Conservation (phyloP, 2,329 filamentous ascomycete species). For the Bipolaris victoriae region DNA sequence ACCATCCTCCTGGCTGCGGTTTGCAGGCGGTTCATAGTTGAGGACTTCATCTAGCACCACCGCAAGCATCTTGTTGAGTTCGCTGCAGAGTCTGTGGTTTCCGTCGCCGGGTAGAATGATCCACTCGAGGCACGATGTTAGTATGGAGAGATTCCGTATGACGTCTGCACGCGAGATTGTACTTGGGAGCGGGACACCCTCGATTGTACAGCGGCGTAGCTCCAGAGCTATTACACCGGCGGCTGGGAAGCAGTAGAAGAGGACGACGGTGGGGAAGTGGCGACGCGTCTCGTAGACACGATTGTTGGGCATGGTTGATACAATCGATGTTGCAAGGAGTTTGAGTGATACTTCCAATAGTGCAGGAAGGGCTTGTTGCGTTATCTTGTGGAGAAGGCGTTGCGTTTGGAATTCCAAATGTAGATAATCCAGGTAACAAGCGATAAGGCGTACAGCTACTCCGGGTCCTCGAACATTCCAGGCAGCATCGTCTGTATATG, state of each 20-base stretch:
- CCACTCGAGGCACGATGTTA: conserved; percentile 46
- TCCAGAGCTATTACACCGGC: conserved; percentile 45
- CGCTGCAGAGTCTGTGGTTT: conserved; percentile 45
- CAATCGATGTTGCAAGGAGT: conserved; percentile 39
- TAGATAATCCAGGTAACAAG: conserved; percentile 44
- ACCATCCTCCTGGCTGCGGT: conserved; percentile 21
- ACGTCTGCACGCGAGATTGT: conserved; percentile 44
- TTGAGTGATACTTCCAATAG: conserved; percentile 44
- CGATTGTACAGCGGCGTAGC: conserved; percentile 42
- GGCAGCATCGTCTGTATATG: conserved; percentile 40
- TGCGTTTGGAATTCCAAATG: conserved; percentile 45
- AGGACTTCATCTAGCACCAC: conserved; percentile 45
- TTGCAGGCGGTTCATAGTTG: conserved; percentile 41
- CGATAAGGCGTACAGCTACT: conserved; percentile 36
- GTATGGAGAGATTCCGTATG: conserved; percentile 45
- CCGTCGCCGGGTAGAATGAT: conserved; percentile 43
- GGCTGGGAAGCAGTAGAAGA: conserved; percentile 47
- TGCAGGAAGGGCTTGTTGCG: conserved; percentile 38
- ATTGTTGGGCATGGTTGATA: conserved; percentile 43
- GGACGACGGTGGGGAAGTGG: conserved; percentile 42
- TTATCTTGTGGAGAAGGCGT: conserved; percentile 41
- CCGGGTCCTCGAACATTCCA: conserved; percentile 36
- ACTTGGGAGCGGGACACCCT: conserved; percentile 37
- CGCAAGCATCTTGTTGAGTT: conserved; percentile 47
- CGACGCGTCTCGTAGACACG: conserved; percentile 38